Base-by-base conservation (phyloP, 2,329 filamentous ascomycete species). In the Lizonia empirigonia region DNA sequence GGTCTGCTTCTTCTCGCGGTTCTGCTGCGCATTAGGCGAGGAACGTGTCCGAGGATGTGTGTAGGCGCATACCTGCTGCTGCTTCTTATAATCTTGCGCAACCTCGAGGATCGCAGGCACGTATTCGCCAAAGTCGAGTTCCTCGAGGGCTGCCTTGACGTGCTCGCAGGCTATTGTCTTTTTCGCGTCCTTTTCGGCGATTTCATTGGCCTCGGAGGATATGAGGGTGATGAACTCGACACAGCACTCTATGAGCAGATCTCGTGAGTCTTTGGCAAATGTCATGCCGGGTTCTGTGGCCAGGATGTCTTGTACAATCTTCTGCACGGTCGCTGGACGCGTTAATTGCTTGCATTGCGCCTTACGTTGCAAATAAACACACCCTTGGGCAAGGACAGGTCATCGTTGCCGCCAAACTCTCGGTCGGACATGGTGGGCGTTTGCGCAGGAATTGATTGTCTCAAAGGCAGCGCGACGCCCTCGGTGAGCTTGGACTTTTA, bases 131-230 rank as follows among this genome's bases (percentile, higher is more conserved):
- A 97, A 99, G 1, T 93, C 94, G 16, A 99, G 84, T 66, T 96
- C 90, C 65, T 93, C 89, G 33, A 99, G 82, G 0, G 94, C 94
- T 69, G 93, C 93, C 69, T 93, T 95, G 65, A 99, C 95, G 77
- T 99, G 94, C 68, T 99, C 94, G 74, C 91, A 96, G 10, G 93
- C 93, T 64, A 99, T 99, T 4, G 94, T 99, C 82, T 99, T 99
- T 80, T 99, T 99, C 40, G 92, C 91, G 69, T 99, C 94, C 75
- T 96, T 96, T 74, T 99, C 94, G 10, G 92, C 95, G 59, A 99
- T 99, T 67, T 99, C 94, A 75, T 99, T 99, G 56, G 94, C 94
- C 78, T 99, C 93, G 38, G 91, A 96, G n/a, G 92, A 97, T 64
- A 99, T 89, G 67, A 99, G 85, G 15, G 94, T 97, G 74, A 99